Base-by-base conservation (phyloP, 768 basidiomycete species). In the Leccinellum albellum region DNA sequence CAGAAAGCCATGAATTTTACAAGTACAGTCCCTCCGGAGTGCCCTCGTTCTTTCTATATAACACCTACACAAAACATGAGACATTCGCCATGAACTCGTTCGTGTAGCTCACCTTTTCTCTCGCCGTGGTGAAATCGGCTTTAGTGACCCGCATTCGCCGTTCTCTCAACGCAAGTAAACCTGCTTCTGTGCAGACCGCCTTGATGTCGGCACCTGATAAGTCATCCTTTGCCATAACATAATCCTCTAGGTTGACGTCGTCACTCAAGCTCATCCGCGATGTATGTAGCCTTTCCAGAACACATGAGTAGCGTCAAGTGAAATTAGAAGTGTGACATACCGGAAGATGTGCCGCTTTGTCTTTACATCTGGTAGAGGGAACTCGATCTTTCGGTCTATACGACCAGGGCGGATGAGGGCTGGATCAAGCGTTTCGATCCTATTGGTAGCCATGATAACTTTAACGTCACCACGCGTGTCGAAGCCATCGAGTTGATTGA, bases 381-480 rank as follows among this genome's bases (percentile, higher is more conserved):
- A 97, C 71, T 97, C 97, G 51, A 99, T 99, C 79, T 99, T 99
- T 53, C 97, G 85, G 68, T 99, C 97, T 61, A 99, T 98, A 67
- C 97, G 93, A 48, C 97, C 97, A 6, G 97, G 97, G 51, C 97
- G 91, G 67, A 99, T 97, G 58, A 99, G 86, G 17, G 97, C 97
- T 54, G 97, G 97, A 74, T 99, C 97, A 28, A 99, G 83, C 3
- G 93, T 87, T 71, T 98, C 96, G 65, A 99, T 99, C 75, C 83
- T 87, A 77, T 99, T 99, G 6, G 97, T 99, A 13, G 97, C 97
- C 97, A 98, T 98, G 72, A 99, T 98, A 63, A 99, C 96, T 75
- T 98, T 99, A 57, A 99, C 95, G 69, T 98, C 97, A n/a, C 96
- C 96, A 55, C 95, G 87, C 6, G 94, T 94, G 70, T 99, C 97